Evolutionary conservation across 805 yeast species (phyloP).

Genomic region (Candida nemodendra): DNA sequence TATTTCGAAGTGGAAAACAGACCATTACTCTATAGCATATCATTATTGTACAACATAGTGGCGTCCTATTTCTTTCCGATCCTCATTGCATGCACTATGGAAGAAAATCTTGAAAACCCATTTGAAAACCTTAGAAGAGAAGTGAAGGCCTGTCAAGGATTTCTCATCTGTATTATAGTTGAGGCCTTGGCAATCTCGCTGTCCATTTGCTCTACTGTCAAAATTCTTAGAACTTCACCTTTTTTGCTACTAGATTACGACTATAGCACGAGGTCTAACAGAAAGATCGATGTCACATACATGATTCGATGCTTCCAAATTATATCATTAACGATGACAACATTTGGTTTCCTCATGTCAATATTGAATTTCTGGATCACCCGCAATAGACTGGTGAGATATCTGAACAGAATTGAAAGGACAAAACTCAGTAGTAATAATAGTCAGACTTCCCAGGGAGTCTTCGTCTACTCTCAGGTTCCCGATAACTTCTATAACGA

Average conservation of each 20-base stretch:
- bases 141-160: constrained; percentile 21
- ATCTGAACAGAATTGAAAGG: constrained; percentile 26
- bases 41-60: constrained; percentile 25
- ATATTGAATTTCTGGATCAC: constrained; percentile 24
- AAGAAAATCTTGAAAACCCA: constrained; percentile 26
- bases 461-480: constrained; percentile 1
- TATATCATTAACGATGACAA: constrained; percentile 21
- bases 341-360: constrained; percentile 21
- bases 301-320: constrained; percentile 24
- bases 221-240: constrained; percentile 12
- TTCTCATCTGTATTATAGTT: constrained; percentile 17
- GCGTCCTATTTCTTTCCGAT: constrained; percentile 30
- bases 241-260: constrained; percentile 15
- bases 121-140: constrained; percentile 25
- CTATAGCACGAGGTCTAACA: constrained; percentile 9
- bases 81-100: constrained; percentile 21
- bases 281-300: constrained; percentile 20
- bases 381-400: constrained; percentile 24
- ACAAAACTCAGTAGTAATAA: constrained; percentile 1
- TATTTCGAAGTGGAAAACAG: constrained; percentile 25
- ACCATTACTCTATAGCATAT: constrained; percentile 22
- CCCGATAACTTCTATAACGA: constrained; percentile 22
- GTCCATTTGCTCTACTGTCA: constrained; percentile 23
- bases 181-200: constrained; percentile 21
- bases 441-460: not conserved